Evolutionary conservation across 2,329 filamentous ascomycete genomes (phyloP), one percentile per base, ranked within the genome.

Genomic region (Huntiella omanensis): DNA sequence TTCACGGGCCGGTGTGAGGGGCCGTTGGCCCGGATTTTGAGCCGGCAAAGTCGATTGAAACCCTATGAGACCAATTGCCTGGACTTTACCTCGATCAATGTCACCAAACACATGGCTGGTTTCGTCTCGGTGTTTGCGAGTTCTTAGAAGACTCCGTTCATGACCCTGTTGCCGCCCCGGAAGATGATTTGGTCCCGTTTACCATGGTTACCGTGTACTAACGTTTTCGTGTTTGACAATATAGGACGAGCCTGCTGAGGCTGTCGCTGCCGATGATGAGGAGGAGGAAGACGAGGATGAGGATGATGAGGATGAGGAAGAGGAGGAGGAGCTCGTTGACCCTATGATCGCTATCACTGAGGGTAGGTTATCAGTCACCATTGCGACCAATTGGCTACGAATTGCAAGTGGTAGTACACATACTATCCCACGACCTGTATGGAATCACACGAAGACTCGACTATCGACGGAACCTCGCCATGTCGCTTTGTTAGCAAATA

Each of bases 331-430:
- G 52, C 81, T 87, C 51, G 77, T 80, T 55, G 88, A 96, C 62
- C 77, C 80, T 56, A 92, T 93, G 74, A 83, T 87, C 52, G 74
- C 75, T 63, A 66, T 96, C 52, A 83, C 93, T 67, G 85, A 93
- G 75, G 86, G 91, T 96, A 65, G 72, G 84, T 62, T 50, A 13
- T 10, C n/a, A 12, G 33, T 17, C 17, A 19, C n/a, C 8, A 33
- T 17, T 19, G 10, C 32, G 32, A 43, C 15, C 22, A 28, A 28
- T 28, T 28, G 22, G 6, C 22, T 28, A 28, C 22, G 22, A 28
- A 28, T 28, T 28, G 22, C 22, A 28, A 28, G 22, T 28, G 22
- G 22, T 28, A 28, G 22, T 28, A 28, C 3, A 28, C 3, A 28
- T 28, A 10, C 22, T 10, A 7, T 28, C 3, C 5, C 22, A 28